Evolutionary conservation across 192 early-diverging fungal species (phyloP).

Genomic region (Podila epicladia): DNA sequence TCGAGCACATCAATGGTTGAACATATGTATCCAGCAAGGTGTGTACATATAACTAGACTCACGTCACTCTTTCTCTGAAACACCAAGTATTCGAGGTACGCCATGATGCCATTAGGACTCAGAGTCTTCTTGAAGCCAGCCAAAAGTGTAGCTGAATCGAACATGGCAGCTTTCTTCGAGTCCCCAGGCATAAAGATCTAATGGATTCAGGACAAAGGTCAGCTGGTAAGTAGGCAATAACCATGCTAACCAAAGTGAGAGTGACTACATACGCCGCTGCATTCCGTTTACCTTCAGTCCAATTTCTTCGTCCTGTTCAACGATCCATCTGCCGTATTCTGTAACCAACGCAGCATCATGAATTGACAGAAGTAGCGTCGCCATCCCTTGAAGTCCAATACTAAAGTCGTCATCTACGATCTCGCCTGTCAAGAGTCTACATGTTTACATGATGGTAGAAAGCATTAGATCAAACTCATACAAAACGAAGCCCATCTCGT

Average conservation of each 20-base stretch:
- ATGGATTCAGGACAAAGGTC: background rate
- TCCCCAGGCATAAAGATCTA: slow-evolving; percentile 55
- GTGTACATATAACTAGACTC: background rate
- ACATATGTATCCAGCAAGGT: background rate
- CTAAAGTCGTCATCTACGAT: slow-evolving; percentile 61
- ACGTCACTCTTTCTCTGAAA: slow-evolving; percentile 56
- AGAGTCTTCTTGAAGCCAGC: slow-evolving; percentile 23
- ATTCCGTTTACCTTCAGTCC: slow-evolving; percentile 55
- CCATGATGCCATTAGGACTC: slow-evolving; percentile 43
- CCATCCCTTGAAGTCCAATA: slow-evolving; percentile 53
- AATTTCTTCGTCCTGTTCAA: slow-evolving; percentile 48
- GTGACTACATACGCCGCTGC: background rate
- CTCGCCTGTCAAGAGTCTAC: slow-evolving; percentile 62
- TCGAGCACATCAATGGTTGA: background rate
- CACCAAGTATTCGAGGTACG: slow-evolving; percentile 65
- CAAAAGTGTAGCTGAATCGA: slow-evolving; percentile 53
- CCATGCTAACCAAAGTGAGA: too few species aligned
- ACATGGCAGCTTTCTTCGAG: slow-evolving; percentile 23
- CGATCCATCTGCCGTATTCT: slow-evolving; percentile 66
- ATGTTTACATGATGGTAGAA: too few species aligned
- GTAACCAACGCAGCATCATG: slow-evolving; percentile 47
- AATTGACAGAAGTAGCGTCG: slow-evolving; percentile 42
- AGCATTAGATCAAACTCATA: background rate
- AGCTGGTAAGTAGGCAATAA: background rate
- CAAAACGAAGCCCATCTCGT: too few species aligned